phyloP scores from a whole-genome alignment of 2,329 filamentous ascomycete species.

The Colletotrichum gigasporum region DNA sequence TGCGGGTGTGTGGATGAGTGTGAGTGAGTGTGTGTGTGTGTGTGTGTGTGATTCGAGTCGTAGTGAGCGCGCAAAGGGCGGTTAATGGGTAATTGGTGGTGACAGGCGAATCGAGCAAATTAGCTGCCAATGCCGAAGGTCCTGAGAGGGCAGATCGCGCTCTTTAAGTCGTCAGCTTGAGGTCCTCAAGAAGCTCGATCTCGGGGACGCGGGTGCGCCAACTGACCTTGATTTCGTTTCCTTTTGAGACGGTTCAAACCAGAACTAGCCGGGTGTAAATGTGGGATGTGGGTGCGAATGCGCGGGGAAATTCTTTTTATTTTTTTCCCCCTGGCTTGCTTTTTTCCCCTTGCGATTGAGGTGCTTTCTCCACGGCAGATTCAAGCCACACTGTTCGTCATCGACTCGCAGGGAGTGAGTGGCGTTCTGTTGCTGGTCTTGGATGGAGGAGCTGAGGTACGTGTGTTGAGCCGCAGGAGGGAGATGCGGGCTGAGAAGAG shows the following conservation, averaged over 20 bases:
- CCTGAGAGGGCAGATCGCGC: conserved; percentile 16
- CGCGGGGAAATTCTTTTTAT: conserved; percentile 9
- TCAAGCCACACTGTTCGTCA: conserved; percentile 31
- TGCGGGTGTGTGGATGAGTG: not conserved
- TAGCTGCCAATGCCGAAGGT: conserved; percentile 3
- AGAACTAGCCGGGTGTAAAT: conserved; percentile 22
- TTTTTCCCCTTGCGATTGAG: conserved; percentile 17
- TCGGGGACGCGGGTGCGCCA: conserved; percentile 26
- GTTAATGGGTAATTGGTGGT: not conserved
- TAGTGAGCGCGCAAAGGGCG: conserved; percentile 5
- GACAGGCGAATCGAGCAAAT: conserved; percentile 6
- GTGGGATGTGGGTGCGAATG: conserved; percentile 25
- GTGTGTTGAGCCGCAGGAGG: not conserved
- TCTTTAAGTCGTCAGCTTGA: conserved; percentile 25
- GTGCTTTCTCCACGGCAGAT: not conserved
- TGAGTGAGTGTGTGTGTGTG: not conserved
- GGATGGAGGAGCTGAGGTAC: not conserved
- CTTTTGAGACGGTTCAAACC: conserved; percentile 21
- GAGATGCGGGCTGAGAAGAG: not conserved
- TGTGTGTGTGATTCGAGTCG: conserved; percentile 5
- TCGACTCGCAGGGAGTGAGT: conserved; percentile 21
- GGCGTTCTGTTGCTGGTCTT: not conserved
- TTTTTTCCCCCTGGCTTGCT: not conserved
- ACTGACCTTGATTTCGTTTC: conserved; percentile 23
- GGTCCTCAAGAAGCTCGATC: not conserved